Conservation (phyloP, 1,284 basidiomycete genomes). For the Rhodotorula sp. region DNA sequence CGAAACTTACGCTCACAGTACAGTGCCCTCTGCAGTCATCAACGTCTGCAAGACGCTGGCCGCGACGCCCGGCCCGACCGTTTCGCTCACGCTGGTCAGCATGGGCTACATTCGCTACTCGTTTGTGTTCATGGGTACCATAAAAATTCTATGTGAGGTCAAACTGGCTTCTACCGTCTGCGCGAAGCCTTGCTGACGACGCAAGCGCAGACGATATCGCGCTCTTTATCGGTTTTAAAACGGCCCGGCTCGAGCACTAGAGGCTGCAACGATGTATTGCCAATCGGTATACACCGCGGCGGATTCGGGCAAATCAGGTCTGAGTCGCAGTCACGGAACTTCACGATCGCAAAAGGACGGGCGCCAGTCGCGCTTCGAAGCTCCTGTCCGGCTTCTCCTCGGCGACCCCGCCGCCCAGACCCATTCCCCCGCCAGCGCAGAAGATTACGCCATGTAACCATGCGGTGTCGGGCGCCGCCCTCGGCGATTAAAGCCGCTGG, state of each 20-base stretch:
- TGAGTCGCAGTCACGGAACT: too few relatives aligned
- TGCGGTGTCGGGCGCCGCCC: too few relatives aligned
- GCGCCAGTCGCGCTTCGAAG: too few relatives aligned
- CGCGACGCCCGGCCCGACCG: conserved; percentile 28
- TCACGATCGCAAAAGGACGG: too few relatives aligned
- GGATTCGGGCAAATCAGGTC: too few relatives aligned
- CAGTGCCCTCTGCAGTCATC: conserved; percentile 11
- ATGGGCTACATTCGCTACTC: conserved; percentile 19
- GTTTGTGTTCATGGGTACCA: conserved; percentile 23
- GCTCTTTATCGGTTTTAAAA: conserved; percentile 27
- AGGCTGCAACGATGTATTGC: neutral
- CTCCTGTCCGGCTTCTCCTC: too few relatives aligned
- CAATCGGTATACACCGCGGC: neutral
- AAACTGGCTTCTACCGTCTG: neutral
- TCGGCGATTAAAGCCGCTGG: too few relatives aligned
- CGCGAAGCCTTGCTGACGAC: neutral
- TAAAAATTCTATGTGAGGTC: conserved; percentile 32
- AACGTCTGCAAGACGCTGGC: conserved; percentile 40
- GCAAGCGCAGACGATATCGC: conserved; percentile 22
- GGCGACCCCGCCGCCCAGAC: too few relatives aligned
- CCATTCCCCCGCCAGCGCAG: too few relatives aligned
- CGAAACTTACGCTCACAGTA: neutral
- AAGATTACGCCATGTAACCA: too few relatives aligned
- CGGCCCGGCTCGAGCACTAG: conserved; percentile 30
- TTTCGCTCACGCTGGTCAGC: conserved; percentile 20